These are phyloP conservation scores for Chaetomium tenue DNA, from an alignment of 495 filamentous ascomycete genomes.

Conservation along the genomic window DNA sequence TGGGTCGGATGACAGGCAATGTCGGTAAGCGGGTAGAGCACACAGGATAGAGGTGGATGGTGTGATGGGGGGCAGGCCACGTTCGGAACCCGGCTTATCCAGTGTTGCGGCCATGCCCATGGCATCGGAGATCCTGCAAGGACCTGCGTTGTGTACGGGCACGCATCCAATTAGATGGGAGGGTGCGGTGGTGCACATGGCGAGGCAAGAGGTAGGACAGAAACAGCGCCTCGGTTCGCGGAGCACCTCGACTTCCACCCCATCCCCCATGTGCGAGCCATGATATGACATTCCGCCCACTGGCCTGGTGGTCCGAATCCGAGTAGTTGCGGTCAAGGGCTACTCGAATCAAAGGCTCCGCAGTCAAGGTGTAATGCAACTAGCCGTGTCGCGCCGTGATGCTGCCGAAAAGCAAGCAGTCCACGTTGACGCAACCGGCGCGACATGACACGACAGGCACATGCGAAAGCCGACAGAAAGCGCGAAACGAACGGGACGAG, in stretches of 20 bases:
- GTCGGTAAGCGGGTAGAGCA: conserved; percentile 4
- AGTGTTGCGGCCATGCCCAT: conserved; percentile 14
- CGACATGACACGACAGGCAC: conserved; percentile 14
- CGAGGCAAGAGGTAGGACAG: conserved; percentile 6
- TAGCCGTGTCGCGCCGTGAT: conserved; percentile 19
- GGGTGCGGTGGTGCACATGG: neutral
- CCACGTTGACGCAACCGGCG: conserved; percentile 10
- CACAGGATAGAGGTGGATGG: neutral
- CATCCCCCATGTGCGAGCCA: neutral
- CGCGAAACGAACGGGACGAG: conserved; percentile 16
- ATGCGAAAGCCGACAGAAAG: conserved; percentile 43
- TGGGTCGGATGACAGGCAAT: neutral
- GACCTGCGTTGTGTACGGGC: conserved; percentile 2
- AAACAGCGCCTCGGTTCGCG: conserved; percentile 7
- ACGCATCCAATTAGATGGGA: conserved; percentile 1
- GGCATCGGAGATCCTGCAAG: conserved; percentile 34
- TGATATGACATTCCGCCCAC: neutral
- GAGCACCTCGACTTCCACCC: neutral
- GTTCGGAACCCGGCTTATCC: conserved; percentile 17
- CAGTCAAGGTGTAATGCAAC: conserved; percentile 12
- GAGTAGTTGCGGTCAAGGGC: neutral
- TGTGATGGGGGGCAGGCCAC: neutral
- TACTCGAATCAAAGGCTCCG: neutral
- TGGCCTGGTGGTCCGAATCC: neutral
- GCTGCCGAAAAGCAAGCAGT: conserved; percentile 10